Evolutionary conservation across 192 early-diverging fungal genomes (phyloP), one percentile per base, ranked within the genome.

Genomic region (Thamnidium elegans): DNA sequence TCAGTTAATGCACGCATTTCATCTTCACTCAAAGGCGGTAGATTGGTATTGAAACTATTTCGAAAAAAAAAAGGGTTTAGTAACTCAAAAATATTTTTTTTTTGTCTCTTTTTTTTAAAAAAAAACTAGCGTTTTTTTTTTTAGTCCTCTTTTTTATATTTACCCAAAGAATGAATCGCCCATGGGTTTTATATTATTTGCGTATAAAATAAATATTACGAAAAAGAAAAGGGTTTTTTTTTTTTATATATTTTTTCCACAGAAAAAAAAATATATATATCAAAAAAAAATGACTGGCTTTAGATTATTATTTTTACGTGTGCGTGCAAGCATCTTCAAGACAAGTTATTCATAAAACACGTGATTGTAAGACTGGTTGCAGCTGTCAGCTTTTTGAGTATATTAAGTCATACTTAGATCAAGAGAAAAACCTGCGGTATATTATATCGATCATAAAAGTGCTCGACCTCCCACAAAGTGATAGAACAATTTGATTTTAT

Each of bases 11-110:
- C 51, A 20, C 60, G 46, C 31, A 64, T 65, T 43, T 79, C 68
- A 39, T 74, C 75, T 30, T 62, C 55, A 44, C 73, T 75, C 62
- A 79, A 61, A 26, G 77, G 71, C 46, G 81, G 83, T 59, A 85
- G 55, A 53, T 67, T 77, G 44, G 83, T 81, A 58, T 82, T 76
- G 65, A 85, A 85, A 56, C 81, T 79, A 71, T 39, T 17, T 58
- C 6, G 14, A 30, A 53, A 10, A 52, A 52, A 26, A 52, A 52
- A 53, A 19, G 20, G 50, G 9, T 51, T 21, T 21, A 60, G 45
- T 60, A 15, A 44, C 42, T 11, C 43, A 26, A 44, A 45, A 20
- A 8, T 32, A 14, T 42, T 43, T 44, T 17, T 26, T 31, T 26
- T 26, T 17, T 31, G 26, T 15, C n/a, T n/a, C n/a, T n/a, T n/a